Conservation (phyloP, 1,139 yeast genomes). For the Scheffersomyces parashehatae region DNA sequence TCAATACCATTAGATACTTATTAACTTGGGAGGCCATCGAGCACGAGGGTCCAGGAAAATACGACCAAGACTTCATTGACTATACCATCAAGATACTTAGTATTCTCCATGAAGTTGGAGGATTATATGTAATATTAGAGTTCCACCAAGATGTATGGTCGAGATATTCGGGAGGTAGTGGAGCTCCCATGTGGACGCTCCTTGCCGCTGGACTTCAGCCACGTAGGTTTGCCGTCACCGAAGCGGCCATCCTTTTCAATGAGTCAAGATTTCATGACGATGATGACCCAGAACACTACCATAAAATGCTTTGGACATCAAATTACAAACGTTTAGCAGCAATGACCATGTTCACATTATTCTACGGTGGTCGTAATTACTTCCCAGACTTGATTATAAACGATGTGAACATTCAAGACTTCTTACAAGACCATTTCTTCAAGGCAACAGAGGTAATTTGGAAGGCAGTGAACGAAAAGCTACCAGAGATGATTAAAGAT, state of each 20-base stretch:
- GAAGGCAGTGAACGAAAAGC: slow-evolving; percentile 40
- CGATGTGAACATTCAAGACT: slow-evolving; percentile 76
- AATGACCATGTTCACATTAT: slow-evolving; percentile 80
- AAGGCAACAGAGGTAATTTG: slow-evolving; percentile 59
- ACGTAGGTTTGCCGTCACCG: slow-evolving; percentile 58
- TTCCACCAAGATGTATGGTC: slow-evolving; percentile 98
- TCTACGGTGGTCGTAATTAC: slow-evolving; percentile 72
- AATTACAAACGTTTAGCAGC: slow-evolving; percentile 78
- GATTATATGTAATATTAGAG: slow-evolving; percentile 79
- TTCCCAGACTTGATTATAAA: slow-evolving; percentile 73
- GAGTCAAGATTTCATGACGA: slow-evolving; percentile 32
- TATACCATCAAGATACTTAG: slow-evolving; percentile 65
- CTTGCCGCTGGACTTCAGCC: slow-evolving; percentile 94
- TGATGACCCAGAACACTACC: slow-evolving; percentile 45
- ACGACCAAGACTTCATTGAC: slow-evolving; percentile 75
- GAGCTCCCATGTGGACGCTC: slow-evolving; percentile 95
- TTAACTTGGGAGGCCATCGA: slow-evolving; percentile 94
- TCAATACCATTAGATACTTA: slow-evolving; percentile 72
- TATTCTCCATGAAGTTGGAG: slow-evolving; percentile 62
- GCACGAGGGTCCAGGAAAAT: slow-evolving; percentile 81
- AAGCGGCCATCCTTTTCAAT: slow-evolving; percentile 78
- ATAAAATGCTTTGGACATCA: slow-evolving; percentile 93
- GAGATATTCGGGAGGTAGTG: slow-evolving; percentile 87
- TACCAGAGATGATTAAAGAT: slow-evolving; percentile 56
- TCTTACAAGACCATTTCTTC: slow-evolving; percentile 64